Evolutionary conservation across 148 eudicot species (phyloP).

Genomic region (Rhododendron williamsianum): DNA sequence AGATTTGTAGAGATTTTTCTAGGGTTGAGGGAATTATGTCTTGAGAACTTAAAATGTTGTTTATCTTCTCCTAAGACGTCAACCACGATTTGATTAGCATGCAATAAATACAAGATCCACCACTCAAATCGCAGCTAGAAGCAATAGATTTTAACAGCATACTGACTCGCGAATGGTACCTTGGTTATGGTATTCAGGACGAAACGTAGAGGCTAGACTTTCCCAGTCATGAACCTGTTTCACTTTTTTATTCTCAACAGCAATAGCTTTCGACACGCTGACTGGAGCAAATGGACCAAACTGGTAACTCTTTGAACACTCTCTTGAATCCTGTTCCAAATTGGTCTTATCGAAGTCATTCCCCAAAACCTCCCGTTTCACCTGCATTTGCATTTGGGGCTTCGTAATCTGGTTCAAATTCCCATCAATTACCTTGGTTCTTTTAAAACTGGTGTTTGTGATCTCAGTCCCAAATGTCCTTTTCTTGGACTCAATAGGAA

Average conservation of each 20-base stretch:
- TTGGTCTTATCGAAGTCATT: constrained; percentile 20
- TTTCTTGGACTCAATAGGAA: constrained; percentile 47
- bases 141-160: not conserved
- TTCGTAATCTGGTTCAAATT: constrained; percentile 25
- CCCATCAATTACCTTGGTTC: constrained; percentile 34
- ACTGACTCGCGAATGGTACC: constrained; percentile 35
- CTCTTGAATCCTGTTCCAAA: constrained; percentile 24
- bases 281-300: constrained; percentile 88
- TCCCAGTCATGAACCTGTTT: constrained; percentile 51
- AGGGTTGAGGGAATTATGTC: too few species aligned
- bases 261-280: constrained; percentile 37
- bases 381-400: constrained; percentile 11
- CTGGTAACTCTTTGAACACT: constrained; percentile 33
- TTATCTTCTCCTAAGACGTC: not conserved
- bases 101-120: not conserved
- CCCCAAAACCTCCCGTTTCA: constrained; percentile 31
- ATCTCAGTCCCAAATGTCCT: constrained; percentile 82
- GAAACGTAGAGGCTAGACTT: constrained; percentile 50
- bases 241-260: constrained; percentile 26
- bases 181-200: constrained; percentile 86
- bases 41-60: not conserved
- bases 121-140: not conserved
- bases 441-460: constrained; percentile 53
- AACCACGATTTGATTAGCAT: not conserved
- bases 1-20: not conserved